Evolutionary conservation across 148 eudicot species (phyloP).

Genomic region (Arctostaphylos glauca): DNA sequence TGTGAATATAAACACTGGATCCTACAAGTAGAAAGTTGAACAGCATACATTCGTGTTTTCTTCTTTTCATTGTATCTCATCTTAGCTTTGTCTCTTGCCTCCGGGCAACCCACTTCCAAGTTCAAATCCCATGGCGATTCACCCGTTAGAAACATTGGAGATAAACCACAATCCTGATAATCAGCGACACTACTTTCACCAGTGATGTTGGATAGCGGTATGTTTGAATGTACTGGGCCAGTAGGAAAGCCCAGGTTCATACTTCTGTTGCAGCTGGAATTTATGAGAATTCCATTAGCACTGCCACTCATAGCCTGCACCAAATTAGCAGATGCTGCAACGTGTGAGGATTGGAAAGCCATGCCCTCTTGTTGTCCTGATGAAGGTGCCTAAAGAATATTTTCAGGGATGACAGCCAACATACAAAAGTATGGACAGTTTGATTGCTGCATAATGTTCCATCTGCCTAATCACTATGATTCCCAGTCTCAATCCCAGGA

Average conservation of each 20-base stretch:
- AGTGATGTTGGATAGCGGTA: slow-evolving; percentile 43
- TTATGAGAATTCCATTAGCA: slow-evolving; percentile 33
- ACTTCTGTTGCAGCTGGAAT: slow-evolving; percentile 30
- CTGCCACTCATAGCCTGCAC: slow-evolving; percentile 32
- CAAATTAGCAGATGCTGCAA: slow-evolving; percentile 27
- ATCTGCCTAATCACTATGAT: not conserved
- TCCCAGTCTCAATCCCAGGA: not conserved
- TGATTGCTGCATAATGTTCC: not conserved
- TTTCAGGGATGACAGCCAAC: not conserved
- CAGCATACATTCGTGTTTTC: slow-evolving; percentile 55
- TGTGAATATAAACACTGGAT: not conserved
- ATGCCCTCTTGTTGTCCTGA: slow-evolving; percentile 29
- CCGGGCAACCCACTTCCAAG: slow-evolving; percentile 41
- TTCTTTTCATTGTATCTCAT: slow-evolving; percentile 71
- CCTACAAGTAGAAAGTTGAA: not conserved
- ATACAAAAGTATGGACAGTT: not conserved
- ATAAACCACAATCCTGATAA: slow-evolving; percentile 58
- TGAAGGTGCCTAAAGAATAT: slow-evolving; percentile 33
- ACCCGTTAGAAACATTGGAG: slow-evolving; percentile 37
- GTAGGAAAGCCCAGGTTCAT: slow-evolving; percentile 29
- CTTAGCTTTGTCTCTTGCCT: slow-evolving; percentile 63
- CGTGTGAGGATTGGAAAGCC: slow-evolving; percentile 23
- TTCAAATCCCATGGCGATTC: slow-evolving; percentile 54
- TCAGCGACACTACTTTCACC: slow-evolving; percentile 50
- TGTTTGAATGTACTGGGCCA: slow-evolving; percentile 29